Evolutionary conservation across 225 moss, liverwort and hornwort genomes (phyloP).

Genomic region (Antitrichia curtipendula): DNA sequence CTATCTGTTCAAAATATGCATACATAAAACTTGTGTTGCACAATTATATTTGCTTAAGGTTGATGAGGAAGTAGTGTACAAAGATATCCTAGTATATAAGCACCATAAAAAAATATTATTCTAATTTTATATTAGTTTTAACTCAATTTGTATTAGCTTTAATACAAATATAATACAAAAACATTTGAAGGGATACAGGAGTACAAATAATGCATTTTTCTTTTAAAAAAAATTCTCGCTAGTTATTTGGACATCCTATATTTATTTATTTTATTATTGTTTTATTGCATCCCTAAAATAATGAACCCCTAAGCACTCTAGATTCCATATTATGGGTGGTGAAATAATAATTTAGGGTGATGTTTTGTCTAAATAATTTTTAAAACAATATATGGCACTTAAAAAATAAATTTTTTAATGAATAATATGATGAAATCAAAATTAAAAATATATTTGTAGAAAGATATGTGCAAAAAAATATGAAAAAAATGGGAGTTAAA

Average conservation of each 20-base stretch:
- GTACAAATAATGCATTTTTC: background rate
- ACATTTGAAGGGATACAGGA: background rate
- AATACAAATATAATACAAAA: background rate
- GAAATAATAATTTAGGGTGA: background rate
- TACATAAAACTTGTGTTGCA: no score
- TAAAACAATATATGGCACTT: background rate
- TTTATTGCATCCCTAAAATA: background rate
- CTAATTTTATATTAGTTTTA: background rate
- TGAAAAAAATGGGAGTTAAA: accelerated
- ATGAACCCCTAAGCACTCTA: background rate
- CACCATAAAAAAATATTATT: background rate
- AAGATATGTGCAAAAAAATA: no score
- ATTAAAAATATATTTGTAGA: background rate
- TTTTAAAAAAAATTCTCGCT: no score
- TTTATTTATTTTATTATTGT: background rate
- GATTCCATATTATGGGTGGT: background rate
- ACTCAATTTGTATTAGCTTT: background rate
- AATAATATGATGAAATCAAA: background rate
- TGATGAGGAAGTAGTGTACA: background rate
- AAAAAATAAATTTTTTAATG: background rate
- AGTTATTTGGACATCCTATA: background rate
- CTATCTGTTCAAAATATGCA: no score
- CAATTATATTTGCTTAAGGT: background rate
- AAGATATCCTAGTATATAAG: background rate
- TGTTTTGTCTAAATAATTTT: background rate